Evolutionary conservation across 371 early-diverging fungal species (phyloP).

Genomic region (Massospora cicadina): DNA sequence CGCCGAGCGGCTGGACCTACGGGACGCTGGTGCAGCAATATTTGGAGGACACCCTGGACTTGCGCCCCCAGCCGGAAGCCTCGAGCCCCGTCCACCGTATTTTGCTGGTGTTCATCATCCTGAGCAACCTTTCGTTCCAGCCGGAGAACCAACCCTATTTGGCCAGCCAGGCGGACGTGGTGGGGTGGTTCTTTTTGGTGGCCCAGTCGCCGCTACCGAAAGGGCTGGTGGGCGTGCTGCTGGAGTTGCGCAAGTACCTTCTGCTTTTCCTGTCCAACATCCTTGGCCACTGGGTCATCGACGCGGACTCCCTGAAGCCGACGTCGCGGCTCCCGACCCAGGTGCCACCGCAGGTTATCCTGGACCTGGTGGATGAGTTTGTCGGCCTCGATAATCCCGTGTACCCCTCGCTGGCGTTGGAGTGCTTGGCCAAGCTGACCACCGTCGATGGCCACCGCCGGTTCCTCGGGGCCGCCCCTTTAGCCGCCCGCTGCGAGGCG

Average conservation of each 20-base stretch:
- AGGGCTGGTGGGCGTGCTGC: neutral
- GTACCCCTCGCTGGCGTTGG: neutral
- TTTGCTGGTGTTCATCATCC: neutral
- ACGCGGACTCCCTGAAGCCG: neutral
- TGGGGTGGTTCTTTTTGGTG: neutral
- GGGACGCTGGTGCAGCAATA: neutral
- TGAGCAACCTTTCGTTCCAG: neutral
- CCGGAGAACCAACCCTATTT: neutral
- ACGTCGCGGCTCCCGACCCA: neutral
- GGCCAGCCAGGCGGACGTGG: neutral
- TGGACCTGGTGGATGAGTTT: neutral
- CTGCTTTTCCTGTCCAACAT: neutral
- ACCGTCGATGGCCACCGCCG: neutral
- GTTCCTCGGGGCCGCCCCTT: neutral
- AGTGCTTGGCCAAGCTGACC: neutral
- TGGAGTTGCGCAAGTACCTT: neutral
- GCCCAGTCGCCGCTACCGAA: neutral
- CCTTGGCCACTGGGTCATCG: neutral
- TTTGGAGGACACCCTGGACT: neutral
- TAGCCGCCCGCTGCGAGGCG: neutral
- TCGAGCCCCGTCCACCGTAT: neutral
- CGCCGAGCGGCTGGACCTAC: neutral
- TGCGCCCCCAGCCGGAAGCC: neutral
- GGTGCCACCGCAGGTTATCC: neutral
- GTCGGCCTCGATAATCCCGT: neutral